Evolutionary conservation across 2,329 filamentous ascomycete genomes (phyloP), one percentile per base, ranked within the genome.

Genomic region (Verticillium klebahnii): DNA sequence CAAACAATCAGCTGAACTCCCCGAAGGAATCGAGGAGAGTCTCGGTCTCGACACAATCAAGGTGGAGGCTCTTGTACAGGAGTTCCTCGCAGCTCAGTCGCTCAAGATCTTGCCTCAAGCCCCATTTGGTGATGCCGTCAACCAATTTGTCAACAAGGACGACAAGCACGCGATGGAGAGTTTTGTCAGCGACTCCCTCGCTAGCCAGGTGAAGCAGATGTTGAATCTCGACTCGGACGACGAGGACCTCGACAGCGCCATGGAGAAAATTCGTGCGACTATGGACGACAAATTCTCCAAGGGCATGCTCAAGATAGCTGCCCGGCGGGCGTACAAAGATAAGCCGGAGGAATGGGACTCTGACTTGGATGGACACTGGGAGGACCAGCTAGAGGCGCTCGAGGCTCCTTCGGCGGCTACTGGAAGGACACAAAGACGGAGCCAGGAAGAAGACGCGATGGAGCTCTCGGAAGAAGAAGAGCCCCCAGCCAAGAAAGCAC

Each of bases 61-160:
- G 69, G 93, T 99, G 5, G 92, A 96, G 66, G 89, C 90, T 66
- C 82, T 99, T 0, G 94, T 99, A 0, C 85, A 89, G 58, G 93
- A 98, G 67, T 97, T 93, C 69, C 83, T 99, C 2, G 85, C 86
- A 0, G 90, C 91, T 0, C 93, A 98, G 70, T 93, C 92, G 0
- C 85, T 99, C 36, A 96, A 93, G 62, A 95, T 99, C 57, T 82
- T 99, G 0, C 95, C 95, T 0, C 92, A 97, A 69, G 95, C 93
- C 34, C 90, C 90, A 0, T 97, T 99, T 70, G 91, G 93, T 17
- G 93, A 98, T 70, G 95, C 95, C 0, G 92, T 99, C 5, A 89
- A 88, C 56, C 91, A 96, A 64, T 99, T 95, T 69, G 92, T 99
- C 31, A 89, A 93, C 72, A 98, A 98, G 68, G 92, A 97, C 67